These are phyloP conservation scores for Xylaria acuta DNA, from an alignment of 495 filamentous ascomycete genomes.

Conservation along the genomic window DNA sequence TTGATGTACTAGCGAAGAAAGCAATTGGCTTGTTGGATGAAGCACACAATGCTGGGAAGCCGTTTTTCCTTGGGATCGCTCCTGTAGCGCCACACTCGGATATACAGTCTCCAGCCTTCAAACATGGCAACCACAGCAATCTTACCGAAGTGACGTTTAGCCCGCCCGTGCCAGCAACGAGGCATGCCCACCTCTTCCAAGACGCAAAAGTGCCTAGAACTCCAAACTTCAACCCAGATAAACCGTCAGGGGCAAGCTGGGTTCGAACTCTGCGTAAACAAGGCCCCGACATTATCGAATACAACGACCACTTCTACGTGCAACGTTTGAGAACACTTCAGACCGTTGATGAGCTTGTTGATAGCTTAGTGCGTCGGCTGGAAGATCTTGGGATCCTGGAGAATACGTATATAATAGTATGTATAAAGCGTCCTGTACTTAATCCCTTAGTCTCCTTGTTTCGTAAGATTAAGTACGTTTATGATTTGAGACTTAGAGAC, in stretches of 20 bases:
- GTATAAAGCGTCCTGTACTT: no score
- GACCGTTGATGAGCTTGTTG: conserved; percentile 73
- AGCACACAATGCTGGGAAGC: conserved; percentile 56
- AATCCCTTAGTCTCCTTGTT: no score
- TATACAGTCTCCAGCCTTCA: conserved; percentile 37
- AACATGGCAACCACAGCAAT: conserved; percentile 42
- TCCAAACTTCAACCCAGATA: conserved; percentile 60
- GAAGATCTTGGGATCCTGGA: conserved; percentile 61
- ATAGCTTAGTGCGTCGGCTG: conserved; percentile 59
- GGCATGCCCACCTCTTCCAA: conserved; percentile 57
- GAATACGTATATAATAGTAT: conserved; percentile 75
- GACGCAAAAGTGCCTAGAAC: conserved; percentile 58
- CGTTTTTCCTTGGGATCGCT: conserved; percentile 73
- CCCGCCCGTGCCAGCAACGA: conserved; percentile 57
- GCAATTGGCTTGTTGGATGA: conserved; percentile 69
- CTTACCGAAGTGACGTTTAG: conserved; percentile 46
- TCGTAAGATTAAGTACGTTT: no score
- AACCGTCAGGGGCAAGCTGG: conserved; percentile 68
- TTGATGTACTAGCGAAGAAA: conserved; percentile 68
- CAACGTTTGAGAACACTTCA: conserved; percentile 68
- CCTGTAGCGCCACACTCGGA: conserved; percentile 73
- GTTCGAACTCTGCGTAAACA: conserved; percentile 59
- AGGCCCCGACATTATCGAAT: conserved; percentile 61
- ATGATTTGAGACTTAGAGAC: no score
- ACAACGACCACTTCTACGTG: conserved; percentile 72